These are phyloP conservation scores for Ramaria sp. DNA, from an alignment of 768 basidiomycete genomes.

Conservation along the genomic window DNA sequence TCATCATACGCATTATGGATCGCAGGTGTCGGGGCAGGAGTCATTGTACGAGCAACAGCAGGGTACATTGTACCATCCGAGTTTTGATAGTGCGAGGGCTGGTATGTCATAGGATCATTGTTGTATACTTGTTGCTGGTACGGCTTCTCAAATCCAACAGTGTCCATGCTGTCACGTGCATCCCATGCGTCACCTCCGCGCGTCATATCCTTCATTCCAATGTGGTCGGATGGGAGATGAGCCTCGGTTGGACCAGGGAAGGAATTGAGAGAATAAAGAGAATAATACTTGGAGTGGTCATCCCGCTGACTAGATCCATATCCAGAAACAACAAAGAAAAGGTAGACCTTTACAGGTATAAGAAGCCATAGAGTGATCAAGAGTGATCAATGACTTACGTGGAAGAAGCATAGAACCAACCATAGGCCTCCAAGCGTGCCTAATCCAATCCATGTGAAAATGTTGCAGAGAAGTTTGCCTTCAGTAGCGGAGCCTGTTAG, in stretches of 20 bases:
- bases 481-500: slow-evolving; percentile 29
- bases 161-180: slow-evolving; percentile 37
- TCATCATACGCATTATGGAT: slow-evolving; percentile 17
- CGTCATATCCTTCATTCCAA: slow-evolving; percentile 50
- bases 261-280: slow-evolving; percentile 48
- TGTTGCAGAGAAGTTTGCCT: slow-evolving; percentile 68
- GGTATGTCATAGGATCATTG: slow-evolving; percentile 14
- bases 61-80: neutral
- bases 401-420: slow-evolving; percentile 66
- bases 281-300: slow-evolving; percentile 77
- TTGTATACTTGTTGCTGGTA: slow-evolving; percentile 31
- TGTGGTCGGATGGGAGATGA: slow-evolving; percentile 27
- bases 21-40: neutral
- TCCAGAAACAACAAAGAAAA: slow-evolving; percentile 38
- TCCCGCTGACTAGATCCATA: slow-evolving; percentile 64
- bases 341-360: slow-evolving; percentile 36
- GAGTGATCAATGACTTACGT: slow-evolving; percentile 36
- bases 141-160: slow-evolving; percentile 22
- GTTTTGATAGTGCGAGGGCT: neutral
- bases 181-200: slow-evolving; percentile 44
- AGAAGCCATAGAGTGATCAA: slow-evolving; percentile 29
- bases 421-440: slow-evolving; percentile 88
- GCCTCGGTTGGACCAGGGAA: slow-evolving; percentile 29
- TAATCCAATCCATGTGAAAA: slow-evolving; percentile 88
- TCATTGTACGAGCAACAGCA: slow-evolving; percentile 1